Evolutionary conservation across 371 early-diverging fungal species (phyloP).

Genomic region (Paraphysoderma sedebokerense): DNA sequence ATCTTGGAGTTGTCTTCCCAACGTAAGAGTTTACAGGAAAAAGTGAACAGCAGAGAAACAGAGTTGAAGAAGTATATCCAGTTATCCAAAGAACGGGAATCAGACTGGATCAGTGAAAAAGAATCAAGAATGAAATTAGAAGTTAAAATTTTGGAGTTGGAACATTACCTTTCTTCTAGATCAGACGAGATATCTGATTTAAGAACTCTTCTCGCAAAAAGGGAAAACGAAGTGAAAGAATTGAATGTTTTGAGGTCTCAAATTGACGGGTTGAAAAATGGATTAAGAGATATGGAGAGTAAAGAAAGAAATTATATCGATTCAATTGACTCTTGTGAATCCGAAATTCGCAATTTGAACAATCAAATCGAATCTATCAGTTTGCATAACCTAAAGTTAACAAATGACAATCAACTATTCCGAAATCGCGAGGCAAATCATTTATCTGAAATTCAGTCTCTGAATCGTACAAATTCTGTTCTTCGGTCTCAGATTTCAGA

Average conservation of each 20-base stretch:
- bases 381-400: constrained; percentile 6
- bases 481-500: no score
- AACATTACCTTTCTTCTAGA: constrained; percentile 11
- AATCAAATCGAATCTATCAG: constrained; percentile 12
- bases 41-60: constrained; percentile 7
- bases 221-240: constrained; percentile 9
- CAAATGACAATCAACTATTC: constrained; percentile 9
- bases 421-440: not conserved
- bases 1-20: constrained; percentile 5
- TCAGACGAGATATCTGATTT: constrained; percentile 10
- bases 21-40: constrained; percentile 11
- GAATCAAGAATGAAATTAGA: constrained; percentile 18
- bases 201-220: constrained; percentile 5
- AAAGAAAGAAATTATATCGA: constrained; percentile 12
- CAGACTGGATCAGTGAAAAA: constrained; percentile 13
- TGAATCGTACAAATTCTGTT: no score
- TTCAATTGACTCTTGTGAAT: constrained; percentile 16
- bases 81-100: constrained; percentile 13
- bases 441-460: no score
- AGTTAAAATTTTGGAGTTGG: constrained; percentile 14
- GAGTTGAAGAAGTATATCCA: constrained; percentile 13
- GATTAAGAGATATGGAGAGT: constrained; percentile 8
- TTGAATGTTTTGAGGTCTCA: constrained; percentile 3
- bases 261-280: constrained; percentile 8
- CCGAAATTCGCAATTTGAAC: constrained; percentile 10